Evolutionary conservation across 495 filamentous ascomycete species (phyloP).

Genomic region (Penicillium riverlandense): DNA sequence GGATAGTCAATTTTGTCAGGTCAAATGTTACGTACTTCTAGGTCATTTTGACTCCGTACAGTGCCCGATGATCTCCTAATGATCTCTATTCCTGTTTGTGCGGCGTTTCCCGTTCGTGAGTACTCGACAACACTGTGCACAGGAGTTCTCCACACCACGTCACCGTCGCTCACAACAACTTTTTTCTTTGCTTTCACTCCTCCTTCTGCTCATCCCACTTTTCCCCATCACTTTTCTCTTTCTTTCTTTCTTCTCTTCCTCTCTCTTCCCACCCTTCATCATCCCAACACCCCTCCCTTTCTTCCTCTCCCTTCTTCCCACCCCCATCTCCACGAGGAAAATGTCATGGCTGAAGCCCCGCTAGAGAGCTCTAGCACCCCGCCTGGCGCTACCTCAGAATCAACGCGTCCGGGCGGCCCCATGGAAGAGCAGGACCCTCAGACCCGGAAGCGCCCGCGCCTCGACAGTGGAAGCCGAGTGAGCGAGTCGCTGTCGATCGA

Average conservation of each 20-base stretch:
- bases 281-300: background rate
- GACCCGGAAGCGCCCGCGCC: slow-evolving; percentile 56
- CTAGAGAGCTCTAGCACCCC: slow-evolving; percentile 43
- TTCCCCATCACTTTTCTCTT: background rate
- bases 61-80: no score
- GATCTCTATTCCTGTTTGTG: no score
- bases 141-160: no score
- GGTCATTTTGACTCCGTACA: no score
- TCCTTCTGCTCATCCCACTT: background rate
- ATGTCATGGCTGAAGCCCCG: slow-evolving; percentile 46
- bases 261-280: background rate
- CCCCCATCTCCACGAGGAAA: slow-evolving; percentile 19
- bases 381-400: slow-evolving; percentile 29
- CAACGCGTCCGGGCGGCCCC: slow-evolving; percentile 33
- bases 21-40: no score
- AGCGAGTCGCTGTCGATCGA: slow-evolving; percentile 40
- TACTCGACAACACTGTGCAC: no score
- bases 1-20: no score
- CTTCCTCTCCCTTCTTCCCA: background rate
- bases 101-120: no score
- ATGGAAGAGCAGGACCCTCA: slow-evolving; percentile 52
- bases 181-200: background rate
- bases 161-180: background rate
- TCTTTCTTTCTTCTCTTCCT: slow-evolving; percentile 1
- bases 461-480: slow-evolving; percentile 47